These are phyloP conservation scores for Saturnispora zaruensis DNA, from an alignment of 805 yeast genomes.

Conservation along the genomic window DNA sequence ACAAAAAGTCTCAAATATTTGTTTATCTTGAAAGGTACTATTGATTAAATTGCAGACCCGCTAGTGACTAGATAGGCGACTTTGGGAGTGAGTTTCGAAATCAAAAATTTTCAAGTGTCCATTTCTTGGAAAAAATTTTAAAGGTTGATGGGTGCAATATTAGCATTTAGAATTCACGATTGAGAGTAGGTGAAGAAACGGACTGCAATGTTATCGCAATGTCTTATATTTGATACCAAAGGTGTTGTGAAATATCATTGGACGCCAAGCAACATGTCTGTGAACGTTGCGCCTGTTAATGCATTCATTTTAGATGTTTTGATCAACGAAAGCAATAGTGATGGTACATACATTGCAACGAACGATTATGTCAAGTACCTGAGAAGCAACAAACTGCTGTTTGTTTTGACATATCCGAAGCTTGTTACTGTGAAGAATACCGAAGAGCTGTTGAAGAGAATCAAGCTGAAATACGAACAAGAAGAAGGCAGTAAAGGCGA, in stretches of 20 bases:
- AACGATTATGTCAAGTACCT: conserved; percentile 1
- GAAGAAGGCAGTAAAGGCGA: neutral
- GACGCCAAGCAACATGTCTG: neutral
- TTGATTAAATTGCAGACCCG: neutral
- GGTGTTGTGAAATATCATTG: conserved; percentile 3
- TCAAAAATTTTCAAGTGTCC: neutral
- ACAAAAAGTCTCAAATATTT: neutral
- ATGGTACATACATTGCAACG: conserved; percentile 14
- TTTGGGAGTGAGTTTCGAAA: neutral
- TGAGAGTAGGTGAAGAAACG: neutral
- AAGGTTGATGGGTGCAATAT: neutral
- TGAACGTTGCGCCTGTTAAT: conserved; percentile 21
- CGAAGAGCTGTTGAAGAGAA: conserved; percentile 23
- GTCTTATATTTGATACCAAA: conserved; percentile 3
- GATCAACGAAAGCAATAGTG: conserved; percentile 31
- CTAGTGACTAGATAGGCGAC: no score
- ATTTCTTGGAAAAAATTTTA: neutral
- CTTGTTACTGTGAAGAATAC: conserved; percentile 25
- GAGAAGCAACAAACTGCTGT: conserved; percentile 24
- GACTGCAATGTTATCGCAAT: conserved; percentile 5
- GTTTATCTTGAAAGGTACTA: no score
- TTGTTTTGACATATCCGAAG: conserved; percentile 36
- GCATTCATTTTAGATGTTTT: conserved; percentile 41
- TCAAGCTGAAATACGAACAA: conserved; percentile 20
- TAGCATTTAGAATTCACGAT: neutral